These are phyloP conservation scores for Hibiscus trionum DNA, from an alignment of 345 rosid genomes.

Conservation along the genomic window DNA sequence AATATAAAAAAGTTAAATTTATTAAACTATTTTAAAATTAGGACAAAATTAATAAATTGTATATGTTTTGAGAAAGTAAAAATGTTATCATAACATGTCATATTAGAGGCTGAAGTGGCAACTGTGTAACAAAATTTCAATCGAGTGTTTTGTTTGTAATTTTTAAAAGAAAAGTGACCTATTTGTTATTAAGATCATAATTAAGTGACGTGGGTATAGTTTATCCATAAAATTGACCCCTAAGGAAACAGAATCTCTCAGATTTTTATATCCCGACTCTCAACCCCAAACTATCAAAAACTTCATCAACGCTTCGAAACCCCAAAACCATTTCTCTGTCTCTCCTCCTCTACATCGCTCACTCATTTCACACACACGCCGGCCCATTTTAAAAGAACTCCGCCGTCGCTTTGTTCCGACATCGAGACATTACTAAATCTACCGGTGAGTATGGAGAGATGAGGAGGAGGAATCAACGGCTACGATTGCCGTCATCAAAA, in stretches of 20 bases:
- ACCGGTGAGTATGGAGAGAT: conserved; percentile 26
- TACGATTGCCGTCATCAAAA: conserved; percentile 6
- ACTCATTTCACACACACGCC: conserved; percentile 7
- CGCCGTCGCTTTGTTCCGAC: conserved; percentile 5
- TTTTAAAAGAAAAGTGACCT: too few species aligned
- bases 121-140: too few species aligned
- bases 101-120: too few species aligned
- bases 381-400: neutral
- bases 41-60: too few species aligned
- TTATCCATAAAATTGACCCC: too few species aligned
- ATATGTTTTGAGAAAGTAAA: too few species aligned
- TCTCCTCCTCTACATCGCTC: neutral
- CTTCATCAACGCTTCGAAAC: conserved; percentile 13
- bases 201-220: too few species aligned
- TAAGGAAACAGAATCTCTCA: neutral
- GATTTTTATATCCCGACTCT: conserved; percentile 53
- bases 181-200: too few species aligned
- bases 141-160: too few species aligned
- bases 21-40: too few species aligned
- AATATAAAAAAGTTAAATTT: too few species aligned
- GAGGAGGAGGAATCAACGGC: conserved; percentile 26
- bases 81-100: too few species aligned
- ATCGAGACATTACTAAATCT: neutral
- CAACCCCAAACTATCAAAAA: conserved; percentile 41
- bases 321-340: conserved; percentile 13